Conservation (phyloP, 805 yeast species). For the Saccharomycopsis sp. region DNA sequence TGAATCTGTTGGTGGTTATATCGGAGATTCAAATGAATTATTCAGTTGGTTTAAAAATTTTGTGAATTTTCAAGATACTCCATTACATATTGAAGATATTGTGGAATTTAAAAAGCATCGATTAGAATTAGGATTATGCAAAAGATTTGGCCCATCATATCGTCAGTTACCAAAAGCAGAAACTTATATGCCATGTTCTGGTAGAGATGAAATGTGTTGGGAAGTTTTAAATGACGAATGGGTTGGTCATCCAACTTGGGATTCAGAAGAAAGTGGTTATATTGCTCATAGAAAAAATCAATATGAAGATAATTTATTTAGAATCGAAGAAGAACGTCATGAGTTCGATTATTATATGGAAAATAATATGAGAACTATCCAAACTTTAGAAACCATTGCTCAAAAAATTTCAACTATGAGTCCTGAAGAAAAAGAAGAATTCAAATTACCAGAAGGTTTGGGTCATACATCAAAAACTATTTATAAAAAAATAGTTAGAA, state of each 20-base stretch:
- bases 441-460: slow-evolving; percentile 84
- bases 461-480: slow-evolving; percentile 89
- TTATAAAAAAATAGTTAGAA: slow-evolving; percentile 86
- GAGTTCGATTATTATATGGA: slow-evolving; percentile 96
- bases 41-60: slow-evolving; percentile 87
- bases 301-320: slow-evolving; percentile 89
- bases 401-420: slow-evolving; percentile 90
- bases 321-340: slow-evolving; percentile 95
- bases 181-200: slow-evolving; percentile 76
- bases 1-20: slow-evolving; percentile 72
- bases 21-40: slow-evolving; percentile 73
- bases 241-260: slow-evolving; percentile 99
- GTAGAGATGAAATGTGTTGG: slow-evolving; percentile 86
- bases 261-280: slow-evolving; percentile 97
- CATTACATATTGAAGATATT: slow-evolving; percentile 81
- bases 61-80: slow-evolving; percentile 80
- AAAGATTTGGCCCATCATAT: slow-evolving; percentile 92
- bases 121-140: slow-evolving; percentile 79
- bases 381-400: slow-evolving; percentile 89
- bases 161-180: slow-evolving; percentile 70
- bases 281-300: slow-evolving; percentile 98
- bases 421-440: slow-evolving; percentile 73
- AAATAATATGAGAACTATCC: slow-evolving; percentile 87
- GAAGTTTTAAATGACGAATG: slow-evolving; percentile 88
- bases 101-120: slow-evolving; percentile 73